Percentiles rank a stretch among this genome's conserved stretches.
Conservation (phyloP, 164 flowering plant genomes). For the Annona cherimola region DNA sequence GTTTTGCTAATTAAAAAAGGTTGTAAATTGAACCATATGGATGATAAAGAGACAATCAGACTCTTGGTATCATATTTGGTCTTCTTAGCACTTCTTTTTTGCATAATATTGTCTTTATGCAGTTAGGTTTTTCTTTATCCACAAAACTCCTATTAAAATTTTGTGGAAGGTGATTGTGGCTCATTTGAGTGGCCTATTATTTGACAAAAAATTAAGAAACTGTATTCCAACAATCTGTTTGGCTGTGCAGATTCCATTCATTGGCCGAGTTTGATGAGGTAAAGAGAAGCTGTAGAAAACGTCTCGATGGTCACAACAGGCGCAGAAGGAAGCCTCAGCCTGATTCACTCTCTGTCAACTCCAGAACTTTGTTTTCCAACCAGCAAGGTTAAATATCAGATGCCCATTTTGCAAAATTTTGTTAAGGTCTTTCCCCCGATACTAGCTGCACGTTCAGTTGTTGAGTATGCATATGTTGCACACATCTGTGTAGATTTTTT, state of each 20-base stretch:
- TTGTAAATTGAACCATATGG: too few species aligned
- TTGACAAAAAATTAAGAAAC: background rate
- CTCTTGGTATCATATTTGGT: too few species aligned
- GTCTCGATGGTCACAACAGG: constrained; percentile 77
- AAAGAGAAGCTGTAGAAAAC: constrained; percentile 80
- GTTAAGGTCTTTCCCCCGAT: background rate
- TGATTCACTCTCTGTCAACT: constrained; percentile 41
- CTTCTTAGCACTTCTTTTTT: too few species aligned
- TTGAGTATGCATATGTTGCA: too few species aligned
- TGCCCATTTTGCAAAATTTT: background rate
- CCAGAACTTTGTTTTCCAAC: constrained; percentile 36
- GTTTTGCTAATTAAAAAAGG: too few species aligned
- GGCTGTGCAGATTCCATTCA: constrained; percentile 53
- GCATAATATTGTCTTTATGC: background rate
- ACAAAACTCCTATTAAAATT: background rate
- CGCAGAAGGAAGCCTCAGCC: constrained; percentile 78
- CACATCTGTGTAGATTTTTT: too few species aligned
- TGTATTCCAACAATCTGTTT: background rate
- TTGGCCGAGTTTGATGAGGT: constrained; percentile 73
- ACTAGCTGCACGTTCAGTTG: background rate
- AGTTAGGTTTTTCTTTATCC: background rate
- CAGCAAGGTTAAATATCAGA: constrained; percentile 46
- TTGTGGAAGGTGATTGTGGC: background rate
- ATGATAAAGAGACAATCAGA: too few species aligned
- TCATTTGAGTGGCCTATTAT: background rate